Conservation (phyloP, 2,329 filamentous ascomycete genomes). For the Botrytis pseudocinerea region DNA sequence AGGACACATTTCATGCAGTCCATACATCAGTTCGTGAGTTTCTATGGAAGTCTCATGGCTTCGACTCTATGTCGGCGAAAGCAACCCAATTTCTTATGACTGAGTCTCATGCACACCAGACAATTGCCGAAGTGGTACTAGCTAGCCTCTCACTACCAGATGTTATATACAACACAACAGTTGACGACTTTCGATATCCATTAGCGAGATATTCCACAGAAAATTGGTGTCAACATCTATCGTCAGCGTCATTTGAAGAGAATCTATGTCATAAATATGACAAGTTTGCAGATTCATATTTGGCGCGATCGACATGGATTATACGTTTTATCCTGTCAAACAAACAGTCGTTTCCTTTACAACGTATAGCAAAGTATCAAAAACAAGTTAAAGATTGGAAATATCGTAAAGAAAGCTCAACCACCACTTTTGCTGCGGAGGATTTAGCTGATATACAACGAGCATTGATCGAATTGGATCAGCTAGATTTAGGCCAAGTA, state of each 20-base stretch:
- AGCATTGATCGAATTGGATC: constrained; percentile 17
- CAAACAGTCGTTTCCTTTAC: constrained; percentile 15
- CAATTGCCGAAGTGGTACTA: constrained; percentile 4
- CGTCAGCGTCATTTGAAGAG: constrained; percentile 1
- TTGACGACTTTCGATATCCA: constrained; percentile 17
- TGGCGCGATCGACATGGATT: constrained; percentile 21
- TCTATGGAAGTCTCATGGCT: background rate
- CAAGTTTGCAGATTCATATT: background rate
- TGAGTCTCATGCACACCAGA: constrained; percentile 15
- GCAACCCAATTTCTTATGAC: constrained; percentile 19
- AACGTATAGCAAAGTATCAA: constrained; percentile 19
- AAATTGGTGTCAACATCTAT: constrained; percentile 21
- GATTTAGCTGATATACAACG: constrained; percentile 22
- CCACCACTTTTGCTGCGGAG: constrained; percentile 4
- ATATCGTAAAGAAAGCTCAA: background rate
- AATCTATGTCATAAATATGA: background rate
- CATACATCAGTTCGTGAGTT: constrained; percentile 19
- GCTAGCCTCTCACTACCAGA: constrained; percentile 4
- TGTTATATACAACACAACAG: background rate
- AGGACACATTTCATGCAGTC: background rate
- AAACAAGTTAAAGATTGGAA: constrained; percentile 18
- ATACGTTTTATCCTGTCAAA: constrained; percentile 9
- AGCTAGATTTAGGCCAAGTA: background rate
- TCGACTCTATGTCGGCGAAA: constrained; percentile 20
- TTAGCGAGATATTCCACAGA: constrained; percentile 15